Percentiles rank a stretch among this genome's conserved stretches.
Conservation (phyloP, 345 rosid species). For the Salix viminalis region DNA sequence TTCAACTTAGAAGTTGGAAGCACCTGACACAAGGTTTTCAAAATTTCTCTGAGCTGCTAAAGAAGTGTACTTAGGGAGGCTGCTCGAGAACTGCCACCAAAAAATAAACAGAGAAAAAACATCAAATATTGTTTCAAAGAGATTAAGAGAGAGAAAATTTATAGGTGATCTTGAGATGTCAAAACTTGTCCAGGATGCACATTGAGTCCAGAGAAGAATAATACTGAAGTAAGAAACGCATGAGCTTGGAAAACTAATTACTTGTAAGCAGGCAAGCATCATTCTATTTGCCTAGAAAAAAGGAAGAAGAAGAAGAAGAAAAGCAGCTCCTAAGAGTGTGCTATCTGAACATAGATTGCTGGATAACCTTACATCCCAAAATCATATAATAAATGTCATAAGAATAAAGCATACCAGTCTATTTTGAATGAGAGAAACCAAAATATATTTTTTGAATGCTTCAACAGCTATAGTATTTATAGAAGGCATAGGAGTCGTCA, state of each 20-base stretch:
- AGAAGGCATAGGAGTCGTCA: slow-evolving; percentile 76
- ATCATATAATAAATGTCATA: not conserved
- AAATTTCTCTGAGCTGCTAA: slow-evolving; percentile 75
- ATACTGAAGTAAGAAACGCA: not conserved
- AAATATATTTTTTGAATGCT: slow-evolving; percentile 81
- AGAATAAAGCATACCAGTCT: slow-evolving; percentile 55
- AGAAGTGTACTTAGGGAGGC: slow-evolving; percentile 83
- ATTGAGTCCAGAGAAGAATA: not conserved
- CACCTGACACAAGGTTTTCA: slow-evolving; percentile 56
- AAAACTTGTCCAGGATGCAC: slow-evolving; percentile 1
- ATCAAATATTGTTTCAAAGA: not conserved
- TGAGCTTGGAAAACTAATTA: not conserved
- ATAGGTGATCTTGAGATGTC: slow-evolving; percentile 1
- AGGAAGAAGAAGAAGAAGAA: not conserved
- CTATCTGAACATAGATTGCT: no score
- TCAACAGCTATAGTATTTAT: slow-evolving; percentile 79
- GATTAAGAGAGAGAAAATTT: not conserved
- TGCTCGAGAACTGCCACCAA: slow-evolving; percentile 51
- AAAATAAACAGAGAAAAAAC: slow-evolving; percentile 7
- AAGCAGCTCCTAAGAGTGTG: no score
- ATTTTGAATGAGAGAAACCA: slow-evolving; percentile 69
- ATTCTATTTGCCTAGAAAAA: not conserved
- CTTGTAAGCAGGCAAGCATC: not conserved
- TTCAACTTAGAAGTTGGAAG: not conserved
- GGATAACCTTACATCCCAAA: no score